Evolutionary conservation across 208 protist genomes (phyloP).

Genomic region (Wallacemonas sp.): DNA sequence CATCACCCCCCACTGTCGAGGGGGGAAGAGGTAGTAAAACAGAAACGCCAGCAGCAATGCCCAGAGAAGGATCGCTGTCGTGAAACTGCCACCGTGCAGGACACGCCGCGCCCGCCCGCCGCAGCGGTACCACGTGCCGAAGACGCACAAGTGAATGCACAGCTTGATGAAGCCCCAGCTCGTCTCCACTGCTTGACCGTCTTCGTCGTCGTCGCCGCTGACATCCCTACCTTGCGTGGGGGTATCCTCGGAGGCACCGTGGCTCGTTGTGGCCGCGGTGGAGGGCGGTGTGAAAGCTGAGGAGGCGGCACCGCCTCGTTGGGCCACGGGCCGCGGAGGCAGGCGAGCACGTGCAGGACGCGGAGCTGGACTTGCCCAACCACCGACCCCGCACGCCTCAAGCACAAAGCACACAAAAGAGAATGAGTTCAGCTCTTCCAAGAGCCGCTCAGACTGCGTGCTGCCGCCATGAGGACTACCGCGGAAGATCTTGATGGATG

Average conservation of each 20-base stretch:
- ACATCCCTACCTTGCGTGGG: slow-evolving; percentile 93
- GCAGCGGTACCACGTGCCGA: slow-evolving; percentile 72
- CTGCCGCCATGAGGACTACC: slow-evolving; percentile 53
- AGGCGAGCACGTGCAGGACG: not conserved
- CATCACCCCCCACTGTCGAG: slow-evolving; percentile 51
- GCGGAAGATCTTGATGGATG: slow-evolving; percentile 57
- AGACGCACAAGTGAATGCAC: slow-evolving; percentile 97
- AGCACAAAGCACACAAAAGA: slow-evolving; percentile 69
- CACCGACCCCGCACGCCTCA: slow-evolving; percentile 52
- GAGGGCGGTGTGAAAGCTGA: not conserved
- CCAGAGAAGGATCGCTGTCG: slow-evolving; percentile 36
- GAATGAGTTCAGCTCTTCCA: slow-evolving; percentile 56
- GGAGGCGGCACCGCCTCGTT: not conserved
- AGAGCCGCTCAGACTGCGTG: slow-evolving; percentile 40
- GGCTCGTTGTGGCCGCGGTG: not conserved
- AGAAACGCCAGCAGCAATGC: slow-evolving; percentile 45
- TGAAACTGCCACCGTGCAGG: slow-evolving; percentile 50
- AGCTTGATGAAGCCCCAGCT: slow-evolving; percentile 94
- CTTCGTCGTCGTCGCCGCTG: slow-evolving; percentile 95
- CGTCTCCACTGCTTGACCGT: slow-evolving; percentile 78
- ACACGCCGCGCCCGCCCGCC: slow-evolving; percentile 36
- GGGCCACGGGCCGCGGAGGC: not conserved
- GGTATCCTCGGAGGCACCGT: no score
- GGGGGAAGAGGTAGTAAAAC: slow-evolving; percentile 94
- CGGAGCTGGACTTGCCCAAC: slow-evolving; percentile 14